Percentiles rank a stretch among this genome's conserved stretches.
phyloP scores from a whole-genome alignment of 2,329 filamentous ascomycete species.

The Chaetomium strumarium region DNA sequence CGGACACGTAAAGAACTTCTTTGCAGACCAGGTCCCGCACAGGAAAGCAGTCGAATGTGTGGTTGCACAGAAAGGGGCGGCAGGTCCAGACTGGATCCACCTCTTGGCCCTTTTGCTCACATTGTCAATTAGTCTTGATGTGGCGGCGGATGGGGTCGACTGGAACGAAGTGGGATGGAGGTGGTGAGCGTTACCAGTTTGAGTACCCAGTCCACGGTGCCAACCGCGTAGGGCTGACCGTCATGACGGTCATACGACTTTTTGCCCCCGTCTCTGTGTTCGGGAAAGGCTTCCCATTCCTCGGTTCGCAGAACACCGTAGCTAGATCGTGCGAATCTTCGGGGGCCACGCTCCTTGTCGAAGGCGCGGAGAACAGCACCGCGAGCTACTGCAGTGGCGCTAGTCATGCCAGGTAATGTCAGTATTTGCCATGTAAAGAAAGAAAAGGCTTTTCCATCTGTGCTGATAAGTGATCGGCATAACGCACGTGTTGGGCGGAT shows the following conservation, averaged over 20 bases:
- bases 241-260: slow-evolving; percentile 15
- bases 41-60: slow-evolving; percentile 13
- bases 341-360: slow-evolving; percentile 27
- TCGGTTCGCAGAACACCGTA: slow-evolving; percentile 26
- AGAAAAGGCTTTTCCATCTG: too few species aligned
- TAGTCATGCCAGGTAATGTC: not conserved
- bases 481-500: slow-evolving; percentile 2
- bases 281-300: slow-evolving; percentile 13
- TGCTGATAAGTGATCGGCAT: too few species aligned
- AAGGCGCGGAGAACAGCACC: slow-evolving; percentile 29
- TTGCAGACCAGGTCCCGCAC: slow-evolving; percentile 16
- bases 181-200: slow-evolving; percentile 15
- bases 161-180: not conserved
- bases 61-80: slow-evolving; percentile 5
- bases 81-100: slow-evolving; percentile 14
- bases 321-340: slow-evolving; percentile 25
- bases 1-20: slow-evolving; percentile 21
- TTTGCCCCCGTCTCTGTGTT: slow-evolving; percentile 8
- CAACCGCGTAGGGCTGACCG: slow-evolving; percentile 21
- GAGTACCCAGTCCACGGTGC: slow-evolving; percentile 25
- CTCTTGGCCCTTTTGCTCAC: slow-evolving; percentile 5
- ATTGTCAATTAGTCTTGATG: not conserved
- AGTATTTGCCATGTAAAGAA: not conserved
- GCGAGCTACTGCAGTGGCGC: slow-evolving; percentile 27
- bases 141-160: not conserved